Evolutionary conservation across 441 rosid genomes (phyloP).

Genomic region (Aleurites moluccanus): DNA sequence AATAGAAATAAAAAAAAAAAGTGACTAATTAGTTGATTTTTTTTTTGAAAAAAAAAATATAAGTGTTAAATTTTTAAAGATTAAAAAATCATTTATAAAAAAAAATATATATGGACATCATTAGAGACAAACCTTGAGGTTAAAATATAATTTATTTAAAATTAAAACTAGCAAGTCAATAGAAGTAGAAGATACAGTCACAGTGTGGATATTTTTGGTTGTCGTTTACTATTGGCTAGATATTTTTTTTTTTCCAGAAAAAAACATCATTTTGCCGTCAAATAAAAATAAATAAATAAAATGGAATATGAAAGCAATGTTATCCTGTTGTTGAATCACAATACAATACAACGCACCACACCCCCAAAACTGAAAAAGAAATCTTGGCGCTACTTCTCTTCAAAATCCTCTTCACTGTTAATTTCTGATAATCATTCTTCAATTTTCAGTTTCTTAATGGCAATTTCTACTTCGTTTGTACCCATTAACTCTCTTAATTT

Average conservation of each 20-base stretch:
- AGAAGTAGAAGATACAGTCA: no score
- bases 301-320: neutral
- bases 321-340: neutral
- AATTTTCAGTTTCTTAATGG: constrained; percentile 35
- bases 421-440: neutral
- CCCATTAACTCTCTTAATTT: constrained; percentile 36
- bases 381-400: constrained; percentile 13
- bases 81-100: no score
- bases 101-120: no score
- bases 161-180: no score
- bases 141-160: no score
- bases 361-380: neutral
- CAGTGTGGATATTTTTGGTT: neutral
- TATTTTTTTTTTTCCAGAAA: neutral
- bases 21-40: no score
- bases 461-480: constrained; percentile 36
- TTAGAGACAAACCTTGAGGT: no score
- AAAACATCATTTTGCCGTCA: no score
- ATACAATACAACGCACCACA: no score
- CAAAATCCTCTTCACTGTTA: neutral
- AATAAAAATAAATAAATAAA: neutral
- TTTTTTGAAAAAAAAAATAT: no score
- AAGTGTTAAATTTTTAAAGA: no score
- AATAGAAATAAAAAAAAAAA: no score
- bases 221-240: neutral